Evolutionary conservation across 441 rosid species (phyloP).

Genomic region (Bocquillonia castaneifolia): DNA sequence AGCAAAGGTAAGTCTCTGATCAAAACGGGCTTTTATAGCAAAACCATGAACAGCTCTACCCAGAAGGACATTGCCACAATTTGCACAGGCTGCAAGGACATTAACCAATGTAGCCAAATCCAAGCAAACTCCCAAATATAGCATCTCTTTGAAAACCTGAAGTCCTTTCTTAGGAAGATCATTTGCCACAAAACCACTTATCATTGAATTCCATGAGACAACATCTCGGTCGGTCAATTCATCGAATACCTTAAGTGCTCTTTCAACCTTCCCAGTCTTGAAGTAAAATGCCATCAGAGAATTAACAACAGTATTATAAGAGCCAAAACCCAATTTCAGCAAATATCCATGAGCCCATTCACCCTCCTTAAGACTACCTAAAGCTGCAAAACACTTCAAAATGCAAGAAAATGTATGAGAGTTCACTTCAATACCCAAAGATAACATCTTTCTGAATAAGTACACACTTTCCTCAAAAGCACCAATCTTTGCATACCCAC

Average conservation of each 20-base stretch:
- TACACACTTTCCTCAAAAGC: slow-evolving; percentile 40
- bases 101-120: slow-evolving; percentile 54
- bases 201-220: slow-evolving; percentile 65
- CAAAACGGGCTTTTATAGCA: slow-evolving; percentile 40
- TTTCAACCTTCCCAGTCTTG: slow-evolving; percentile 36
- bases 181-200: slow-evolving; percentile 46
- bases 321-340: slow-evolving; percentile 47
- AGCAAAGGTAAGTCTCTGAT: slow-evolving; percentile 30
- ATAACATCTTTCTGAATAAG: slow-evolving; percentile 49
- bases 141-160: slow-evolving; percentile 39
- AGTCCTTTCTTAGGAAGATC: slow-evolving; percentile 40
- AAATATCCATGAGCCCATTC: slow-evolving; percentile 54
- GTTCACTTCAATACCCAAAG: slow-evolving; percentile 40
- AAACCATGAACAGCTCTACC: slow-evolving; percentile 52
- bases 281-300: slow-evolving; percentile 45
- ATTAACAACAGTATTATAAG: slow-evolving; percentile 38
- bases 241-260: slow-evolving; percentile 62
- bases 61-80: slow-evolving; percentile 28
- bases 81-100: slow-evolving; percentile 53
- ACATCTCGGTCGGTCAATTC: slow-evolving; percentile 56
- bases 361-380: slow-evolving; percentile 41
- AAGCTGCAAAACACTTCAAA: slow-evolving; percentile 51
- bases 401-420: slow-evolving; percentile 49
- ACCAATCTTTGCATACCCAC: slow-evolving; percentile 47
- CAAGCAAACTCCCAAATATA: slow-evolving; percentile 30